A percentile compares a stretch with the other conserved stretches of the same genome.
Conservation (phyloP, 106 monocot species). For the Posidonia australis region DNA sequence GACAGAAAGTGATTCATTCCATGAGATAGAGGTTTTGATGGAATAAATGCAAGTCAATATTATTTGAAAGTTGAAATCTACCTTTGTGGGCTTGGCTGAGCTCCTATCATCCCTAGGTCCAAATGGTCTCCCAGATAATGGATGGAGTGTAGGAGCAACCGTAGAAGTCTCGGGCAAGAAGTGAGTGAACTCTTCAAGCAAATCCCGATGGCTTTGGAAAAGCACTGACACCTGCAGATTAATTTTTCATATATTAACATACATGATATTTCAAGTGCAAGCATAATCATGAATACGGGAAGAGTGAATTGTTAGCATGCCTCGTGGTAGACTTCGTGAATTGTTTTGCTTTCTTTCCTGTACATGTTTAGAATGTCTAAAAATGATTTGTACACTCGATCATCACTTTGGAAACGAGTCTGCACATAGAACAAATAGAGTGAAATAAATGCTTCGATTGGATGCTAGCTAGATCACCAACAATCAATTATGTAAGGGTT, state of each 20-base stretch:
- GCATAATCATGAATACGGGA: background rate
- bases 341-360: conserved; percentile 75
- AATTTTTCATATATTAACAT: background rate
- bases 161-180: conserved; percentile 64
- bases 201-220: conserved; percentile 68
- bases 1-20: too few species aligned
- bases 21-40: too few species aligned
- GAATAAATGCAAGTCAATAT: background rate
- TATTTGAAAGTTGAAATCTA: conserved; percentile 7
- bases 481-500: background rate
- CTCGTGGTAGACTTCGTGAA: conserved; percentile 88
- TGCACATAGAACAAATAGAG: conserved; percentile 20
- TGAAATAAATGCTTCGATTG: background rate
- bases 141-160: conserved; percentile 24
- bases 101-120: conserved; percentile 52
- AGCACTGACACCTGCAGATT: conserved; percentile 60
- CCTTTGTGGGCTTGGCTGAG: conserved; percentile 39
- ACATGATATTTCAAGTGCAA: background rate
- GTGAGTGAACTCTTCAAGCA: conserved; percentile 89
- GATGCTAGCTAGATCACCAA: background rate
- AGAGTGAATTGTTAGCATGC: conserved; percentile 14
- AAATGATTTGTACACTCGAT: conserved; percentile 88
- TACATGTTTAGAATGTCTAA: conserved; percentile 98
- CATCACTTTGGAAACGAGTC: conserved; percentile 87
- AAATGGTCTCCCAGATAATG: conserved; percentile 31